These are phyloP conservation scores for Achaetomium macrosporum DNA, from an alignment of 2,329 filamentous ascomycete species.

Conservation along the genomic window DNA sequence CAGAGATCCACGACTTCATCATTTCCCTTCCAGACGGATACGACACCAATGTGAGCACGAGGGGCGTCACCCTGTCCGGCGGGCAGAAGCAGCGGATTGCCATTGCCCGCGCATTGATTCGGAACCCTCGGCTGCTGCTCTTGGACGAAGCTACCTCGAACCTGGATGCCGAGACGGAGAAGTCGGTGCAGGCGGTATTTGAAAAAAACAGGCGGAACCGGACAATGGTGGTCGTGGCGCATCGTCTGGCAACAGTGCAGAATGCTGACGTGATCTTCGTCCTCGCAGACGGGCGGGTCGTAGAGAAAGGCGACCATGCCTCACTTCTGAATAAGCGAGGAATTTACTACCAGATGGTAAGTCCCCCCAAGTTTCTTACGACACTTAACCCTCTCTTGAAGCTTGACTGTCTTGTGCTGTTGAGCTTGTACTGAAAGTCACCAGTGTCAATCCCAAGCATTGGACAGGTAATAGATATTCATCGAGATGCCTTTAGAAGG, in stretches of 20 bases:
- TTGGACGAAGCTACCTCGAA: conserved; percentile 69
- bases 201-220: conserved; percentile 54
- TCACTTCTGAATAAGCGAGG: conserved; percentile 46
- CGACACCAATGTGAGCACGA: conserved; percentile 59
- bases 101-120: conserved; percentile 62
- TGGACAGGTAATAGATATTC: conserved; percentile 40
- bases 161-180: conserved; percentile 53
- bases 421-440: background rate
- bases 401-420: background rate
- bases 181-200: conserved; percentile 59
- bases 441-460: conserved; percentile 53
- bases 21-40: conserved; percentile 47
- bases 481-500: no score
- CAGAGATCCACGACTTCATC: conserved; percentile 29
- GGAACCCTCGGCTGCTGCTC: conserved; percentile 59
- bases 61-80: conserved; percentile 57
- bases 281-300: conserved; percentile 57
- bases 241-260: conserved; percentile 71
- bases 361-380: conserved; percentile 20
- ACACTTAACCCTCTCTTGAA: background rate
- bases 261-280: conserved; percentile 75
- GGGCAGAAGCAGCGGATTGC: conserved; percentile 66
- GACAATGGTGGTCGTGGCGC: conserved; percentile 70
- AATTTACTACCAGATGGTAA: conserved; percentile 53
- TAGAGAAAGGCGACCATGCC: conserved; percentile 49